Percentiles rank a stretch among this genome's conserved stretches.
Conservation (phyloP, 2,329 filamentous ascomycete species). For the Hortaea werneckii region DNA sequence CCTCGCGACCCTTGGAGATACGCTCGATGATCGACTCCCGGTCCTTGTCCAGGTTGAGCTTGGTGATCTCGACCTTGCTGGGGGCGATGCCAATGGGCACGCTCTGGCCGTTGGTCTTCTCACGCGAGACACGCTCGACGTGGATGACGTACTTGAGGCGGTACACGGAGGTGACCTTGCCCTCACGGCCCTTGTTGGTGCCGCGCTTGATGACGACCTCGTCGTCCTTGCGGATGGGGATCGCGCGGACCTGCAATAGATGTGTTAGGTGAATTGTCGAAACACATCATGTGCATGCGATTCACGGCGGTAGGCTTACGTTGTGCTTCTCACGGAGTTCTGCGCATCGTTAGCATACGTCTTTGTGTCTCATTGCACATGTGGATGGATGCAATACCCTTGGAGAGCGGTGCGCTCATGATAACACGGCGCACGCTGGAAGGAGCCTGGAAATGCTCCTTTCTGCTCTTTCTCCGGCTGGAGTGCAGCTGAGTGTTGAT, state of each 20-base stretch:
- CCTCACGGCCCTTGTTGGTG: conserved; percentile 93
- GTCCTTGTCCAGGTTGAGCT: conserved; percentile 97
- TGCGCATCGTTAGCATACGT: conserved; percentile 16
- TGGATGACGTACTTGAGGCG: conserved; percentile 96
- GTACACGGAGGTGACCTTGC: conserved; percentile 97
- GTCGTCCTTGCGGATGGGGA: conserved; percentile 91
- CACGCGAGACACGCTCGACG: conserved; percentile 90
- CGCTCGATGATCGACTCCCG: conserved; percentile 79
- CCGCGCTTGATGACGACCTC: conserved; percentile 79
- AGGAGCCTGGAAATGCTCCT: conserved; percentile 93
- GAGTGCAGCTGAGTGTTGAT: conserved; percentile 58
- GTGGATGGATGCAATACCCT: conserved; percentile 40
- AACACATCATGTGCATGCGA: conserved; percentile 9
- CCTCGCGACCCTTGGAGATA: conserved; percentile 71
- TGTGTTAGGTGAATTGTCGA: conserved; percentile 7
- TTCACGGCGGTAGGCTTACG: conserved; percentile 41
- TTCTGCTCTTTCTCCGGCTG: conserved; percentile 97
- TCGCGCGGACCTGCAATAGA: conserved; percentile 65
- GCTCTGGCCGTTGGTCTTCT: conserved; percentile 95
- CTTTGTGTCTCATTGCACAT: conserved; percentile 1
- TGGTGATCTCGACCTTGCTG: conserved; percentile 96
- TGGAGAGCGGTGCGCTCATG: conserved; percentile 92
- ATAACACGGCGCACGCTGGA: conserved; percentile 90
- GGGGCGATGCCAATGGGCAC: conserved; percentile 91
- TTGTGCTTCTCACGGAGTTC: conserved; percentile 98